A percentile compares a stretch with the other conserved stretches of the same genome.
These are phyloP conservation scores for Aspergillus sclerotiicarbonarius DNA, from an alignment of 495 filamentous ascomycete genomes.

Conservation along the genomic window DNA sequence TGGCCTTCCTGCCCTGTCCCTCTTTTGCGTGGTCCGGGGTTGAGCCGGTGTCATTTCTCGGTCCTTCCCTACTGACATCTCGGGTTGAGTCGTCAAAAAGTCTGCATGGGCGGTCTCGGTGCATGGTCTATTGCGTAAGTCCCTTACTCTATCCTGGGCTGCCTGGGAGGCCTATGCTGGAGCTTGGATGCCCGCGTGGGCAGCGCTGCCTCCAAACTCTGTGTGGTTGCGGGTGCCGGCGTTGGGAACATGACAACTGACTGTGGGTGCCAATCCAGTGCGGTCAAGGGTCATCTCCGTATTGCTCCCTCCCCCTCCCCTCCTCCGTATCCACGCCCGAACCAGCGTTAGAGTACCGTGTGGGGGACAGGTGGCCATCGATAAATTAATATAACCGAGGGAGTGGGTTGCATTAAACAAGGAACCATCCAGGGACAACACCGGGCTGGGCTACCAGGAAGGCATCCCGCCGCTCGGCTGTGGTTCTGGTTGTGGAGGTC, in stretches of 20 bases:
- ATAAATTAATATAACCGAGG: background rate
- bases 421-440: background rate
- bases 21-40: conserved; percentile 8
- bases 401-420: background rate
- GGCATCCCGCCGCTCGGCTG: conserved; percentile 20
- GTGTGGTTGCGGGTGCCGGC: conserved; percentile 18
- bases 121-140: conserved; percentile 15
- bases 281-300: conserved; percentile 12
- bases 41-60: conserved; percentile 19
- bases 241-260: conserved; percentile 21
- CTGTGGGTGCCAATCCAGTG: conserved; percentile 10
- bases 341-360: background rate
- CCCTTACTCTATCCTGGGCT: conserved; percentile 4
- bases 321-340: background rate
- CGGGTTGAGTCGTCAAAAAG: conserved; percentile 18
- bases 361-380: background rate
- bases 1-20: conserved; percentile 12
- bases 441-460: conserved; percentile 16
- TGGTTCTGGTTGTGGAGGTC: conserved; percentile 35
- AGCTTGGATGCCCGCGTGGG: conserved; percentile 8
- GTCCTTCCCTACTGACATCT: conserved; percentile 10
- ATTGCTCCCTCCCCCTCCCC: conserved; percentile 9
- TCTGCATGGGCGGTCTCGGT: conserved; percentile 22
- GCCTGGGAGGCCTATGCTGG: conserved; percentile 6
- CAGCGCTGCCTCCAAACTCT: conserved; percentile 9